phyloP scores from a whole-genome alignment of 495 filamentous ascomycete species.

The Tirmania nivea region DNA sequence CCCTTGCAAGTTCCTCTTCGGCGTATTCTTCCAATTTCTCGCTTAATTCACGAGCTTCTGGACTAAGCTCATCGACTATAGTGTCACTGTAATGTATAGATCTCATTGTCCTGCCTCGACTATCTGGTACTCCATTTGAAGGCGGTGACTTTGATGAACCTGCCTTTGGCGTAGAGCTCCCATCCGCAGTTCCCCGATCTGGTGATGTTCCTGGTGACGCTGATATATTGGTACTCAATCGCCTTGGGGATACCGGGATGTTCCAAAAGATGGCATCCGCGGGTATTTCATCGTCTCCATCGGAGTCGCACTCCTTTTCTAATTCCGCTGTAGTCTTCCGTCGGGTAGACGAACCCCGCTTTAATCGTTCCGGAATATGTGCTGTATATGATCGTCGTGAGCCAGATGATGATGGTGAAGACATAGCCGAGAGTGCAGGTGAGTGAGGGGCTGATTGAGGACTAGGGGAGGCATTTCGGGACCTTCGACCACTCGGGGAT shows the following conservation, averaged over 20 bases:
- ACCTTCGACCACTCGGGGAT: slow-evolving; percentile 1
- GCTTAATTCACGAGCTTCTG: slow-evolving; percentile 72
- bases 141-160: neutral
- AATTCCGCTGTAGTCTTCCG: slow-evolving; percentile 59
- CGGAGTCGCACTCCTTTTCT: slow-evolving; percentile 63
- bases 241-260: slow-evolving; percentile 74
- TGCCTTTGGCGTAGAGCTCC: neutral
- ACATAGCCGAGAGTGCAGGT: slow-evolving; percentile 1
- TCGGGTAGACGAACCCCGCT: neutral
- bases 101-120: slow-evolving; percentile 29
- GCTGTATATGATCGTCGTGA: neutral
- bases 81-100: slow-evolving; percentile 73
- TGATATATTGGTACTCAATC: slow-evolving; percentile 20
- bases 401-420: neutral
- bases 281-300: slow-evolving; percentile 79
- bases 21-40: slow-evolving; percentile 75
- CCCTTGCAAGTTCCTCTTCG: slow-evolving; percentile 32
- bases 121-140: neutral
- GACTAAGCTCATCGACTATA: slow-evolving; percentile 47
- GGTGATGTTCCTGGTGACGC: neutral
- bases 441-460: slow-evolving; percentile 5
- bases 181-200: neutral
- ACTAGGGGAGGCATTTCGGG: neutral
- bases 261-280: slow-evolving; percentile 84
- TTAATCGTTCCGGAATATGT: neutral